phyloP scores from a whole-genome alignment of 495 filamentous ascomycete genomes.

The Astrothelium macrocarpum region DNA sequence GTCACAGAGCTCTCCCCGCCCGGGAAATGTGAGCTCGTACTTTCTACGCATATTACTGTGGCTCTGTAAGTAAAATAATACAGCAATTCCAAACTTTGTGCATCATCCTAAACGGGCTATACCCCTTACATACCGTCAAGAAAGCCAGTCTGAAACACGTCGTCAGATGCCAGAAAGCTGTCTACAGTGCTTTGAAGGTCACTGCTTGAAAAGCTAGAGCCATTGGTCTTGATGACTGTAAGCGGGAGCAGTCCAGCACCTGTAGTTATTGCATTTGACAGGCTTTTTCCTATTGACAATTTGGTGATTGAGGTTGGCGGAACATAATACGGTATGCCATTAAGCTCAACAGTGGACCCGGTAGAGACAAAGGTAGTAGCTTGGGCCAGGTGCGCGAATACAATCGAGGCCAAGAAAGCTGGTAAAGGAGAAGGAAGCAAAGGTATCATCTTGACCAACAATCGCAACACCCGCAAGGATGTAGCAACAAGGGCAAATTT shows the following conservation, averaged over 20 bases:
- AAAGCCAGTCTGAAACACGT: conserved; percentile 29
- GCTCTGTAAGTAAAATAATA: background rate
- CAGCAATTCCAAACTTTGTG: no score
- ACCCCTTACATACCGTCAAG: conserved; percentile 22
- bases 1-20: background rate
- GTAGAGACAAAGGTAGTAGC: conserved; percentile 21
- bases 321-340: conserved; percentile 24
- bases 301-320: conserved; percentile 19
- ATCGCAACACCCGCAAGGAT: background rate
- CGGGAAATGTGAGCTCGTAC: background rate
- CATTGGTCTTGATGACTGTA: conserved; percentile 20
- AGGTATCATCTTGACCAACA: background rate
- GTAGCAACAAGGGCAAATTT: background rate
- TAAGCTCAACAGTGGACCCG: conserved; percentile 24
- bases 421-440: background rate
- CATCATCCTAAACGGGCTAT: no score
- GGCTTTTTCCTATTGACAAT: conserved; percentile 10
- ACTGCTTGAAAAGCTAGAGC: background rate
- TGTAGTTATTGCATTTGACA: conserved; percentile 3
- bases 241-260: conserved; percentile 21
- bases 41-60: background rate
- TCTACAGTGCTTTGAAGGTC: conserved; percentile 9
- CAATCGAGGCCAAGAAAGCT: no score
- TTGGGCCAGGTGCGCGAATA: conserved; percentile 13
- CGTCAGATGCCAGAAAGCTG: conserved; percentile 18